phyloP scores from a whole-genome alignment of 1,139 yeast species.

The Hansenula lynferdii region DNA sequence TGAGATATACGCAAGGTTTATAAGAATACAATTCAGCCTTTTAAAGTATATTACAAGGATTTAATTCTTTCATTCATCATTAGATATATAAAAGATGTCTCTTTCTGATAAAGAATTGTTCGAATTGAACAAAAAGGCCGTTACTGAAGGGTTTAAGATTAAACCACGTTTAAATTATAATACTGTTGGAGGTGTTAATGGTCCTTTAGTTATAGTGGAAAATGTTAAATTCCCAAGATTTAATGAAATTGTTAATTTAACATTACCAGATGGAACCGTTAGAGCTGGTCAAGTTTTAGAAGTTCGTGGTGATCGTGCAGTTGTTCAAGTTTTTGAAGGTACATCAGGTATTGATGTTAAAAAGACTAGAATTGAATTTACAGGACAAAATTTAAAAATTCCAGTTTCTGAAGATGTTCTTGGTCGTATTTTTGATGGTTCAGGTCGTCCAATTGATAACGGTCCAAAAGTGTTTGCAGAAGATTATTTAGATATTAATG shows the following conservation, averaged over 20 bases:
- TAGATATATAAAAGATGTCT: slow-evolving; percentile 8
- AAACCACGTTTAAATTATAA: slow-evolving; percentile 89
- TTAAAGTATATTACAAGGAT: no score
- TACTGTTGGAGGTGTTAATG: slow-evolving; percentile 97
- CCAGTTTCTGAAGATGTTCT: slow-evolving; percentile 96
- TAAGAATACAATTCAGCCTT: no score
- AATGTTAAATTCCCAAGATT: slow-evolving; percentile 95
- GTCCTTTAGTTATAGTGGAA: slow-evolving; percentile 94
- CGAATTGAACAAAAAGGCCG: slow-evolving; percentile 89
- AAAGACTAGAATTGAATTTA: slow-evolving; percentile 94
- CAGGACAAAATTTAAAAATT: slow-evolving; percentile 89
- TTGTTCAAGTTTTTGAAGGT: slow-evolving; percentile 98
- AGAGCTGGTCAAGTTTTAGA: slow-evolving; percentile 99
- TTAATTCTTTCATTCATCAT: no score
- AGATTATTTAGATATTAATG: slow-evolving; percentile 96
- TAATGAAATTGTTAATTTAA: slow-evolving; percentile 93
- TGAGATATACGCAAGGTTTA: no score
- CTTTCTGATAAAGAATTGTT: slow-evolving; percentile 33
- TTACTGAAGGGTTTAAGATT: slow-evolving; percentile 82
- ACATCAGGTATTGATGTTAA: slow-evolving; percentile 97
- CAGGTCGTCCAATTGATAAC: slow-evolving; percentile 97
- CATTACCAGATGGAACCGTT: slow-evolving; percentile 88
- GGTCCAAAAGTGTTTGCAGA: slow-evolving; percentile 99
- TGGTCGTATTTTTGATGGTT: slow-evolving; percentile 98
- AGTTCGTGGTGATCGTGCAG: slow-evolving; percentile 94